Evolutionary conservation across 2,329 filamentous ascomycete genomes (phyloP), one percentile per base, ranked within the genome.

Genomic region (Thelonectria rubi): DNA sequence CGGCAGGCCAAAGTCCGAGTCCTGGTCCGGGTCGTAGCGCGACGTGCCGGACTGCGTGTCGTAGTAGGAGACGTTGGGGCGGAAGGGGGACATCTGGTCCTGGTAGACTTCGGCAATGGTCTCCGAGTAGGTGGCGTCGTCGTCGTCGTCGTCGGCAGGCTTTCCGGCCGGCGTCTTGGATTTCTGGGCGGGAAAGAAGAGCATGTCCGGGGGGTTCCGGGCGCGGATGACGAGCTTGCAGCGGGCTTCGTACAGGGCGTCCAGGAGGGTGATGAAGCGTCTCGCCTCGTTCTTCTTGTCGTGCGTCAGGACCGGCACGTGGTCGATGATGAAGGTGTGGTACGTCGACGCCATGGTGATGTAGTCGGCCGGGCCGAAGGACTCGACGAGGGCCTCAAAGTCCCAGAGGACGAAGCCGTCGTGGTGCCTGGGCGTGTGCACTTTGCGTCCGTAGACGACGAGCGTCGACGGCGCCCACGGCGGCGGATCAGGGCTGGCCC

Each of bases 221-320:
- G 91, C 91, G 18, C 86, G 82, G 54, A 94, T 82, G 45, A 92
- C 76, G 10, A 94, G 83, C 68, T 92, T 92, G 75, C 91, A 94
- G 8, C 88, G 85, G n/a, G 90, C 89, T 78, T 94, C 91, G 75
- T 94, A 94, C 1, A 93, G 80, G 0, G 91, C 91, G 71, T 95
- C 91, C 1, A 94, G 83, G 1, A 95, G 81, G 0, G 90, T 94
- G 72, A 94, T 94, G 73, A 95, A 88, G 11, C 92, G 84, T 5
- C 91, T 82, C 1, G 92, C 92, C 77, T 94, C 91, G 73, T 94
- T 94, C 76, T 93, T 94, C 74, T 89, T 88, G 1, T 86, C 77
- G 2, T 89, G 75, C 0, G 86, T 88, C 12, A 95, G 79, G 15
- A 90, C 73, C 0, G 92, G 91, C 1, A 94, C 82, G 18, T 87